phyloP scores from a whole-genome alignment of 176 grass and related monocot genomes.

The Secale cereale region DNA sequence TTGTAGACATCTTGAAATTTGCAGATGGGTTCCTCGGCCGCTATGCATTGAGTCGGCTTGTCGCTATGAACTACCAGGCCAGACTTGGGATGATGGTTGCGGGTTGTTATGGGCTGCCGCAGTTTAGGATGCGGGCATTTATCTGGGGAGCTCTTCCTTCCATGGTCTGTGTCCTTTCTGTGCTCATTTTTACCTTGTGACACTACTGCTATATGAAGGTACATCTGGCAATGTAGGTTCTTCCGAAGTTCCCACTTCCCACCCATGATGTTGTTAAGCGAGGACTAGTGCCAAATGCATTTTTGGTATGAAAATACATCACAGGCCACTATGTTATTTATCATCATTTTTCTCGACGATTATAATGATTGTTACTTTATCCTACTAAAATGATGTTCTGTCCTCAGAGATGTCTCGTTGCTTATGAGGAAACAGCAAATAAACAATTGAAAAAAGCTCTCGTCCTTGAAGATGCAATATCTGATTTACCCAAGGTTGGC shows the following conservation, averaged over 20 bases:
- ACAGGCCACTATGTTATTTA: not conserved
- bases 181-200: not conserved
- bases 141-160: slow-evolving; percentile 60
- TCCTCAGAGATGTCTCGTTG: slow-evolving; percentile 49
- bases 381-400: not conserved
- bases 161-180: slow-evolving; percentile 23
- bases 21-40: slow-evolving; percentile 45
- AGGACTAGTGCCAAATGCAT: slow-evolving; percentile 40
- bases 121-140: slow-evolving; percentile 61
- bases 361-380: not conserved
- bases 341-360: not conserved
- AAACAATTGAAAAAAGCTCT: slow-evolving; percentile 33
- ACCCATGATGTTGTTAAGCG: slow-evolving; percentile 60
- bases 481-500: slow-evolving; percentile 47
- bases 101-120: slow-evolving; percentile 63
- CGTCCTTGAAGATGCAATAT: slow-evolving; percentile 55
- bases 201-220: not conserved
- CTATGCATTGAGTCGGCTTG: slow-evolving; percentile 53
- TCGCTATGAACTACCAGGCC: slow-evolving; percentile 55
- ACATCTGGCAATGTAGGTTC: slow-evolving; percentile 32
- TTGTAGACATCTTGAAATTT: slow-evolving; percentile 75
- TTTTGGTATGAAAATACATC: slow-evolving; percentile 31
- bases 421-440: slow-evolving; percentile 38
- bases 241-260: slow-evolving; percentile 62
- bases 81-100: slow-evolving; percentile 56